Conservation (phyloP, 306 rosid species). For the Sphenostylis stenocarpa region DNA sequence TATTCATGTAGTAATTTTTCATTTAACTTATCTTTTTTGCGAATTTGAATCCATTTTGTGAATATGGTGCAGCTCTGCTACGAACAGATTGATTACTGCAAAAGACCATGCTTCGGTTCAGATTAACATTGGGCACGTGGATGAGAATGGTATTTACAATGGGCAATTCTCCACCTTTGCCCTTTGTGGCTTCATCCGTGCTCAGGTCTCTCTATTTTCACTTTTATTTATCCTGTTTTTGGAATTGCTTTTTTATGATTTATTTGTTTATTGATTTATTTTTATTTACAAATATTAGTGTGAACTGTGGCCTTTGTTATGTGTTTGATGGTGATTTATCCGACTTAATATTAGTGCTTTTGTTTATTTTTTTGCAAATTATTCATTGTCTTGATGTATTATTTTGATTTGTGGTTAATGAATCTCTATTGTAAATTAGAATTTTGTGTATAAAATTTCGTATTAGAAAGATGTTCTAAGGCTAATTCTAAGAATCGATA, state of each 20-base stretch:
- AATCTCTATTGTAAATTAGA: too few relatives aligned
- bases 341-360: neutral
- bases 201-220: constrained; percentile 40
- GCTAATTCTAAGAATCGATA: too few relatives aligned
- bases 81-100: constrained; percentile 71
- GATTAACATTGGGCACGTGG: constrained; percentile 75
- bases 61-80: constrained; percentile 59
- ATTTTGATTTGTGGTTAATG: neutral
- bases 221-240: neutral
- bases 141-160: constrained; percentile 69
- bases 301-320: too few relatives aligned
- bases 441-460: too few relatives aligned
- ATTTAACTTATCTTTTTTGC: too few relatives aligned
- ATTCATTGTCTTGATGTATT: neutral
- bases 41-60: neutral
- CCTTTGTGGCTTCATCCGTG: constrained; percentile 66
- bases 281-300: too few relatives aligned
- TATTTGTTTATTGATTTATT: too few relatives aligned
- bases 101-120: constrained; percentile 87
- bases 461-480: too few relatives aligned
- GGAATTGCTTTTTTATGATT: neutral
- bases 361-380: neutral
- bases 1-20: too few relatives aligned
- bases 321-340: neutral
- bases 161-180: constrained; percentile 73